Evolutionary conservation across 2,329 filamentous ascomycete genomes (phyloP).

Genomic region (Ophiocordyceps sinensis): DNA sequence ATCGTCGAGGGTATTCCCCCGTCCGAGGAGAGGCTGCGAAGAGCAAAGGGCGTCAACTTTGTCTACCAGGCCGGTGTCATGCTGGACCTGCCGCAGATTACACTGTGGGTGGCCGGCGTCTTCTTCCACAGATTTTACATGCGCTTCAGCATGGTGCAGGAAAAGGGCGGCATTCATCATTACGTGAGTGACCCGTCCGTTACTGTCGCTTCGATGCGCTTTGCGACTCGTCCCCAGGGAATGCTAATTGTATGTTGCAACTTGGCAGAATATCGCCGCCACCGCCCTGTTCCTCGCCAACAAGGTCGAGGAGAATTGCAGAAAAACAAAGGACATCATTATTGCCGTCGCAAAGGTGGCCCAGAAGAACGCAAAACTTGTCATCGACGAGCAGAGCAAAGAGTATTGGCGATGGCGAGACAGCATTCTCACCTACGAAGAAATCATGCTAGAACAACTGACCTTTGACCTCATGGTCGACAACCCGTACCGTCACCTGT

Average conservation of each 20-base stretch:
- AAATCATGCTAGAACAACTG: constrained; percentile 76
- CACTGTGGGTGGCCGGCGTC: constrained; percentile 78
- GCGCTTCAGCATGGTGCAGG: constrained; percentile 66
- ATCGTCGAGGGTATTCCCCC: constrained; percentile 67
- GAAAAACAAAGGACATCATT: constrained; percentile 90
- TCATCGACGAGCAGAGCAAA: constrained; percentile 93
- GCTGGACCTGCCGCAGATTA: constrained; percentile 82
- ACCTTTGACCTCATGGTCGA: constrained; percentile 91
- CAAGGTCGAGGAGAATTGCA: constrained; percentile 93
- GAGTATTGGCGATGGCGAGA: constrained; percentile 98
- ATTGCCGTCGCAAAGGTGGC: constrained; percentile 88
- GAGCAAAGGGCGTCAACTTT: constrained; percentile 91
- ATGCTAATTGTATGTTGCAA: constrained; percentile 14
- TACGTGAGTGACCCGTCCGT: constrained; percentile 47
- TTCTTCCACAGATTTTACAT: constrained; percentile 97
- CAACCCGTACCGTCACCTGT: constrained; percentile 74
- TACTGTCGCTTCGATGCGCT: too few species aligned
- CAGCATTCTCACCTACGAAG: constrained; percentile 82
- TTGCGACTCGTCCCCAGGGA: too few species aligned
- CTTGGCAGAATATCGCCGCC: constrained; percentile 77
- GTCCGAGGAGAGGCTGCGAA: constrained; percentile 63
- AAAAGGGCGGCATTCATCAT: constrained; percentile 69
- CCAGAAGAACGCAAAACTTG: constrained; percentile 79
- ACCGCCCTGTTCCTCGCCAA: constrained; percentile 88
- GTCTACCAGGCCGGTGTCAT: constrained; percentile 89